Percentiles rank a stretch among this genome's conserved stretches.
These are phyloP conservation scores for Hanseniaspora mollemarum DNA, from an alignment of 805 yeast species.

Conservation along the genomic window DNA sequence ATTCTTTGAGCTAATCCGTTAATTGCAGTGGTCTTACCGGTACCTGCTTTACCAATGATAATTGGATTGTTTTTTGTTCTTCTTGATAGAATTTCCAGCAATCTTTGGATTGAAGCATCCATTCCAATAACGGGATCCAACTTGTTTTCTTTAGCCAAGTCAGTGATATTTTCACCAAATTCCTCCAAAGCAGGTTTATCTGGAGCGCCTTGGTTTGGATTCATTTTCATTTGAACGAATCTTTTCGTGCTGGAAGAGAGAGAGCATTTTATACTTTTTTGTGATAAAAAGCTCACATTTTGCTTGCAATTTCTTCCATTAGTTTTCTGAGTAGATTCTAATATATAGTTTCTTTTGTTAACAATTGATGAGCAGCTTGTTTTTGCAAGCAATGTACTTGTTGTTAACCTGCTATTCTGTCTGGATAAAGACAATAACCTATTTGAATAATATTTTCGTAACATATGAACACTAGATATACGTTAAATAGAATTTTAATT, in stretches of 20 bases:
- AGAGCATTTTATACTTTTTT: not conserved
- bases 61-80: slow-evolving; percentile 95
- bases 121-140: slow-evolving; percentile 95
- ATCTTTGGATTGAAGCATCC: slow-evolving; percentile 87
- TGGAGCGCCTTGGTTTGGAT: slow-evolving; percentile 37
- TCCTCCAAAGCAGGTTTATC: slow-evolving; percentile 71
- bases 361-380: not conserved
- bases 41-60: slow-evolving; percentile 91
- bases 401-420: too few species aligned
- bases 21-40: slow-evolving; percentile 93
- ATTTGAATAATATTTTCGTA: not conserved
- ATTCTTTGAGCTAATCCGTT: slow-evolving; percentile 95
- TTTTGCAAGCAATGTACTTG: not conserved
- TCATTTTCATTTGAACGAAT: slow-evolving; percentile 30
- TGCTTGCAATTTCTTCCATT: not conserved
- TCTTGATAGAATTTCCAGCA: slow-evolving; percentile 82
- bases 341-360: not conserved
- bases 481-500: not conserved
- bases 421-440: not conserved
- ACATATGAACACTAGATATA: not conserved
- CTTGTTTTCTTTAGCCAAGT: slow-evolving; percentile 77
- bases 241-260: slow-evolving; percentile 2
- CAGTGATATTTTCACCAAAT: slow-evolving; percentile 77
- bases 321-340: not conserved
- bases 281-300: not conserved